These are phyloP conservation scores for Colletotrichum nymphaeae DNA, from an alignment of 2,329 filamentous ascomycete species.

Conservation along the genomic window DNA sequence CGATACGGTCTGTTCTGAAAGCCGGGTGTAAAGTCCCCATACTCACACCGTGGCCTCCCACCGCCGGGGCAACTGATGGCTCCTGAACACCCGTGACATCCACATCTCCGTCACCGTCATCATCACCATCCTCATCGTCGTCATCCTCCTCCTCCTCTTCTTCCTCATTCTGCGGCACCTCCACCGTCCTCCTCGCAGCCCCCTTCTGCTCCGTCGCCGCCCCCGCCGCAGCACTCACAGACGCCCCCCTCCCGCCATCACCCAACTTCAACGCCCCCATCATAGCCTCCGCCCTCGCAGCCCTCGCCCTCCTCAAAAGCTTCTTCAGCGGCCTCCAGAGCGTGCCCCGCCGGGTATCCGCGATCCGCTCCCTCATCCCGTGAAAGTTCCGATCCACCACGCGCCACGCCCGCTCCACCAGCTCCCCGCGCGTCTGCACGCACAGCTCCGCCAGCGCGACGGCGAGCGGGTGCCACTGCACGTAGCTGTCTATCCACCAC, in stretches of 20 bases:
- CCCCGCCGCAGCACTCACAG: background rate
- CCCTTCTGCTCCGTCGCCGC: background rate
- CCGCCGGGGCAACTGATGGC: background rate
- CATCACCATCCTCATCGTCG: background rate
- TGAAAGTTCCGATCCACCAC: conserved; percentile 59
- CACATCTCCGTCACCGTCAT: background rate
- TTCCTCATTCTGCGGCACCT: background rate
- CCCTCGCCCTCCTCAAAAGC: conserved; percentile 60
- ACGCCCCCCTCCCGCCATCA: background rate
- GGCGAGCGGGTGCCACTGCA: conserved; percentile 67
- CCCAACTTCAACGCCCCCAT: conserved; percentile 41
- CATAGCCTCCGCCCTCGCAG: conserved; percentile 48
- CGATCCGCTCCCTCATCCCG: conserved; percentile 56
- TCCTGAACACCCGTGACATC: background rate
- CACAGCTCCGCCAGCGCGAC: conserved; percentile 65
- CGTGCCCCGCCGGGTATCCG: conserved; percentile 60
- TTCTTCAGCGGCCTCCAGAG: conserved; percentile 67
- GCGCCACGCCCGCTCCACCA: conserved; percentile 61
- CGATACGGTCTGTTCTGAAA: background rate
- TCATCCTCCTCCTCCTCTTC: background rate
- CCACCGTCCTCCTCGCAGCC: background rate
- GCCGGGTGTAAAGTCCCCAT: background rate
- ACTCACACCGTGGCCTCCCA: background rate
- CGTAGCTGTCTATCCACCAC: conserved; percentile 63
- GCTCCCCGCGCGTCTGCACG: conserved; percentile 55